Evolutionary conservation across 805 yeast genomes (phyloP).

Genomic region (Spathaspora girioi): DNA sequence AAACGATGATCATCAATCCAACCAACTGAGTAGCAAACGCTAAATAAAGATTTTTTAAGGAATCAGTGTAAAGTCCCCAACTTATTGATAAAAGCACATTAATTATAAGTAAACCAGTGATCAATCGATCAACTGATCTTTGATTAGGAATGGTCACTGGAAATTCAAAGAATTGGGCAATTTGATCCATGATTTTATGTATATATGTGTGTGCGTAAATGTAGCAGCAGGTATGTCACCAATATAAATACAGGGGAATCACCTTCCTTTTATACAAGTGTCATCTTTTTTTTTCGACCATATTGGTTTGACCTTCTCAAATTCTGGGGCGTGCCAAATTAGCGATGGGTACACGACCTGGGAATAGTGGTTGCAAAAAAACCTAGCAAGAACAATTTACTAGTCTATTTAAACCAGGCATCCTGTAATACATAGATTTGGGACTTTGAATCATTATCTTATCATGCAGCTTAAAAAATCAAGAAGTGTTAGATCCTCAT

Average conservation of each 20-base stretch:
- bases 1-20: conserved; percentile 3
- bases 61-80: conserved; percentile 5
- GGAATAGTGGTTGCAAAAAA: not conserved
- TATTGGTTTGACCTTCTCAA: not conserved
- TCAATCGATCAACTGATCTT: conserved; percentile 4
- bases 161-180: conserved; percentile 7
- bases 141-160: conserved; percentile 13
- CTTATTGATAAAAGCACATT: conserved; percentile 4
- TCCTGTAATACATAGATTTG: too few relatives aligned
- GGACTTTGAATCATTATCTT: too few relatives aligned
- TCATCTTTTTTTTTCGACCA: not conserved
- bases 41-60: conserved; percentile 1
- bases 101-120: conserved; percentile 1
- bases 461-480: too few relatives aligned
- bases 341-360: not conserved
- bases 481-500: too few relatives aligned
- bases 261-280: not conserved
- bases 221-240: not conserved
- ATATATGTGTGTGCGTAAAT: not conserved
- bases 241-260: not conserved
- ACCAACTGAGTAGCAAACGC: conserved; percentile 8
- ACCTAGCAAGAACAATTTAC: too few relatives aligned
- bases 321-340: not conserved
- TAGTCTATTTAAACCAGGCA: too few relatives aligned
- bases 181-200: not conserved